Base-by-base conservation (phyloP, 345 rosid species). In the Ricinus communis region DNA sequence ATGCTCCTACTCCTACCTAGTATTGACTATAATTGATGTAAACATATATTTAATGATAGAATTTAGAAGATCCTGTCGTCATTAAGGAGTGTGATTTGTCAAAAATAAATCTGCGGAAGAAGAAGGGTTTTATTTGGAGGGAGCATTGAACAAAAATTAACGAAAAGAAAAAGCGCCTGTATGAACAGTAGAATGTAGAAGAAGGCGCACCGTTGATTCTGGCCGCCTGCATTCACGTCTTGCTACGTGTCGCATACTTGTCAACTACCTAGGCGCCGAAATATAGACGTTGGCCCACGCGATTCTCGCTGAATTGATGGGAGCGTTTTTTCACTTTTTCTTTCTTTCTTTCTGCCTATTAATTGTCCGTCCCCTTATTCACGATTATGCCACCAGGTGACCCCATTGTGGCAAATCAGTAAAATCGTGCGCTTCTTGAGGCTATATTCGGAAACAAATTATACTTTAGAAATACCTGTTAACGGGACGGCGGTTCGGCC, bases 201-300 rank as follows among this genome's bases (percentile, higher is more conserved):
- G 13, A 43, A 45, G 24, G 66, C 50, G n/a, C n/a, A n/a, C n/a
- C n/a, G 59, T 60, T 50, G 40, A 62, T 51, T 9, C 36, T 1
- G 74, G 52, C 18, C 68, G 22, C 68, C 41, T 15, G 11, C 31
- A 21, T 36, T 40, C 22, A 27, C 14, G 9, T 4, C 4, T 1
- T 14, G 54, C 68, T 80, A 72, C 82, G 81, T 82, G 76, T 56
- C 68, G 8, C 14, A 10, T 22, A 60, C 62, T 61, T 45, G 75
- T 52, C 76, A 66, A 50, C 14, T 30, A 53, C 74, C 51, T 25
- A 68, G 76, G 76, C 78, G 71, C 83, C 81, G 86, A 77, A 79
- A 71, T 69, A 25, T 19, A 51, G 62, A 61, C 33, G 40, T 59
- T 46, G 81, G 46, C 78, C 72, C 84, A 80, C 85, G 77, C 80